Percentiles rank a stretch among this genome's conserved stretches.
Conservation (phyloP, 352 stramenopile genomes). For the Plasmopara halstedii region DNA sequence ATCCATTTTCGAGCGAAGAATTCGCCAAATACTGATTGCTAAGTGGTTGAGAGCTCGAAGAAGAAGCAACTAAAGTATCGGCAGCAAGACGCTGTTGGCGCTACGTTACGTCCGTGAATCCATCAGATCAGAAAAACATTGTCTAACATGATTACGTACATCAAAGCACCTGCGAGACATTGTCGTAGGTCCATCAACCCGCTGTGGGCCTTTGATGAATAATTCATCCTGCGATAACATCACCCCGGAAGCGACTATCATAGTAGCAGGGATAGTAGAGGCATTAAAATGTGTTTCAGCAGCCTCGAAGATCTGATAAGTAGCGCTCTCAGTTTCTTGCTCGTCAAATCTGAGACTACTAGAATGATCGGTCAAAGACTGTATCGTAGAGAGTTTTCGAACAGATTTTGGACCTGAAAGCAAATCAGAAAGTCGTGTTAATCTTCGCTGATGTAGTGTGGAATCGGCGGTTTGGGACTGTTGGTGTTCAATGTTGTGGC, state of each 20-base stretch:
- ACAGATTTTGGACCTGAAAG: conserved; percentile 16
- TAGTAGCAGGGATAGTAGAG: conserved; percentile 12
- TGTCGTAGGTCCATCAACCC: conserved; percentile 27
- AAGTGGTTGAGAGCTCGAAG: conserved; percentile 8
- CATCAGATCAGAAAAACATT: too few relatives aligned
- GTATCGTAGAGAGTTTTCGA: conserved; percentile 5
- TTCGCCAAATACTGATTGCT: conserved; percentile 7
- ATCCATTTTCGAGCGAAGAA: conserved; percentile 11
- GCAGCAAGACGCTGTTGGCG: conserved; percentile 52
- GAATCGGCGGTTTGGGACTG: too few relatives aligned
- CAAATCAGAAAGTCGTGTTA: conserved; percentile 15
- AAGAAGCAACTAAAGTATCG: conserved; percentile 34
- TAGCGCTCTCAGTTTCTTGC: conserved; percentile 4
- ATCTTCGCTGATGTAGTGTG: conserved; percentile 2
- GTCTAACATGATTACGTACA: too few relatives aligned
- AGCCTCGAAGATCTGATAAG: conserved; percentile 14
- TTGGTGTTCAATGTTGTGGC: too few relatives aligned
- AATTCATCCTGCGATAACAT: conserved; percentile 34
- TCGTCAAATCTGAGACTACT: conserved; percentile 21
- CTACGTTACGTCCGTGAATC: conserved; percentile 11
- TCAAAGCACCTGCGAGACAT: conserved; percentile 72
- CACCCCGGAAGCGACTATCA: conserved; percentile 34
- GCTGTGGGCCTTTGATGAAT: conserved; percentile 32
- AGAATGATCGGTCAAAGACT: too few relatives aligned
- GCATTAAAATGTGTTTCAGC: conserved; percentile 22